These are phyloP conservation scores for Botryotinia convoluta DNA, from an alignment of 2,329 filamentous ascomycete genomes.

Conservation along the genomic window DNA sequence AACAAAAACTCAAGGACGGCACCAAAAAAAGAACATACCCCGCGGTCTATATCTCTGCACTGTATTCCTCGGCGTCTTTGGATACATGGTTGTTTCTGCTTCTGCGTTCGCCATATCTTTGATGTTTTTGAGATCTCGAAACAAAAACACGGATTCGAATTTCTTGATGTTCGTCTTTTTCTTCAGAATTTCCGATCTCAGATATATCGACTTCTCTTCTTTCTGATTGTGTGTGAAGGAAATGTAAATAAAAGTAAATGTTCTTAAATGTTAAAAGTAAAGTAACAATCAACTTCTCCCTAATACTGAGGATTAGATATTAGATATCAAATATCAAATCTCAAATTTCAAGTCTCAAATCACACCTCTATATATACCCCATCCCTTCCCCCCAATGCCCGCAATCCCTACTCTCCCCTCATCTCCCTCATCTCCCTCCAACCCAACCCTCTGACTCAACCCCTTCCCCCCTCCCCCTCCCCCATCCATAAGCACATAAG, in stretches of 20 bases:
- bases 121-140: background rate
- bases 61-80: background rate
- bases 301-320: no score
- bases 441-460: background rate
- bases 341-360: background rate
- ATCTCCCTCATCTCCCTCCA: no score
- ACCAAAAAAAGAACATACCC: background rate
- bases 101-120: background rate
- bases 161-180: background rate
- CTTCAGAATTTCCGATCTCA: background rate
- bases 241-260: background rate
- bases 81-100: background rate
- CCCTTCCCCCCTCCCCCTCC: background rate
- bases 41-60: background rate
- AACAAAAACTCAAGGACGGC: no score
- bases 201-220: background rate
- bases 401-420: no score
- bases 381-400: no score
- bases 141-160: background rate
- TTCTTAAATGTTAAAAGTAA: background rate
- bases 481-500: background rate
- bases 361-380: background rate
- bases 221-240: no score
- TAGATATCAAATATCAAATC: no score
- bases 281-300: background rate